Percentiles rank a stretch among this genome's conserved stretches.
phyloP scores from a whole-genome alignment of 1,284 basidiomycete species.

The Ustilago curta region DNA sequence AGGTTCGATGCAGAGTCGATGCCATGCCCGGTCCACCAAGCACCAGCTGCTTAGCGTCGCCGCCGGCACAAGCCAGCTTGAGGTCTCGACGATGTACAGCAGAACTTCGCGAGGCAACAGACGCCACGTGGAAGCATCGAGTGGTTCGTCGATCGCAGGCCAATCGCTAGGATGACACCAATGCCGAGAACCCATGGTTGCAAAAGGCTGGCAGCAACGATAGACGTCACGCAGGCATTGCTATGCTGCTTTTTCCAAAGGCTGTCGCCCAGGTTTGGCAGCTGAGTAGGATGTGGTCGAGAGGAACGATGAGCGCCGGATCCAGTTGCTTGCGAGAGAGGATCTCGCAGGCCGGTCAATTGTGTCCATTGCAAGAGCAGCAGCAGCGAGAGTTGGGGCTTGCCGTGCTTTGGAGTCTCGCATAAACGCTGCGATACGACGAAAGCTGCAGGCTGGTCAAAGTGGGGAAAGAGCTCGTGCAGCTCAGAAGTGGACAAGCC shows the following conservation, averaged over 20 bases:
- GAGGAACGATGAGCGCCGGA: no score
- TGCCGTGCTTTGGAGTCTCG: no score
- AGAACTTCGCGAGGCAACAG: conserved; percentile 29
- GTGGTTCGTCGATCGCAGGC: conserved; percentile 18
- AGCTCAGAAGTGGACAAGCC: no score
- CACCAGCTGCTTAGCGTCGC: conserved; percentile 31
- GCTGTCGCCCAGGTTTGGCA: not conserved
- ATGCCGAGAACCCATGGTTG: conserved; percentile 25
- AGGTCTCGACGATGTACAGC: conserved; percentile 29
- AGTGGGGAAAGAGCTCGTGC: no score
- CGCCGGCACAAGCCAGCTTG: conserved; percentile 29
- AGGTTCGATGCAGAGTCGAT: conserved; percentile 16
- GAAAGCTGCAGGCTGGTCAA: no score
- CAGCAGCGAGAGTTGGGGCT: no score
- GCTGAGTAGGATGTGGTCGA: not conserved
- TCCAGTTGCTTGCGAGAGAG: no score
- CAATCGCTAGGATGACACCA: conserved; percentile 32
- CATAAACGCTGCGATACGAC: no score
- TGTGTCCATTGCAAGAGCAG: no score
- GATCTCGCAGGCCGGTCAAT: no score
- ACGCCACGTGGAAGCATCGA: conserved; percentile 26
- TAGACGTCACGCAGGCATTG: conserved; percentile 7
- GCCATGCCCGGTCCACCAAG: conserved; percentile 32
- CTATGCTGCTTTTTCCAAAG: not conserved
- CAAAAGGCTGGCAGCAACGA: not conserved